Conservation (phyloP, 1,139 yeast species). For the Arxiozyma bovina region DNA sequence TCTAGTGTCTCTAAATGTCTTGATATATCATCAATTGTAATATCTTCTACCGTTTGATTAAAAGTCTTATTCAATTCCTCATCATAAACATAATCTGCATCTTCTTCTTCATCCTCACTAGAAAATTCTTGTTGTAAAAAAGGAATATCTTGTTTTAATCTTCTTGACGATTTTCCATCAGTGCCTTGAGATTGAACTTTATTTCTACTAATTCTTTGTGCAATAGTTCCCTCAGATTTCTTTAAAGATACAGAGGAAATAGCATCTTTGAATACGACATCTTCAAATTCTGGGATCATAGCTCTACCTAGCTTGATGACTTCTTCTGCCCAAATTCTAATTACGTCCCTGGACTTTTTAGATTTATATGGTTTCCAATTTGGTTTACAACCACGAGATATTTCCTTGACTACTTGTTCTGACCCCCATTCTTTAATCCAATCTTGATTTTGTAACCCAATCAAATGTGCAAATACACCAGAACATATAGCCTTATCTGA, state of each 20-base stretch:
- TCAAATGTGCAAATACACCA: slow-evolving; percentile 70
- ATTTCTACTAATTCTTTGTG: slow-evolving; percentile 24
- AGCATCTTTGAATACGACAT: slow-evolving; percentile 1
- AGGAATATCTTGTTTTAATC: slow-evolving; percentile 15
- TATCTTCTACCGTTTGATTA: slow-evolving; percentile 32
- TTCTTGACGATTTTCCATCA: slow-evolving; percentile 1
- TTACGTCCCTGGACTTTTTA: slow-evolving; percentile 36
- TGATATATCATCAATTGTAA: slow-evolving; percentile 32
- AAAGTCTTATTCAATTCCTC: slow-evolving; percentile 32
- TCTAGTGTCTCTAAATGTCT: slow-evolving; percentile 31
- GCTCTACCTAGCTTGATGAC: slow-evolving; percentile 60
- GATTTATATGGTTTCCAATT: slow-evolving; percentile 54
- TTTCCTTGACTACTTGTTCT: slow-evolving; percentile 54
- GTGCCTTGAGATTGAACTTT: background rate
- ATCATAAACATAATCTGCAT: slow-evolving; percentile 31
- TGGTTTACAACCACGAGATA: slow-evolving; percentile 60
- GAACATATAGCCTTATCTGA: slow-evolving; percentile 77
- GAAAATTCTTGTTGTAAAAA: slow-evolving; percentile 25
- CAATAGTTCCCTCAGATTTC: slow-evolving; percentile 7
- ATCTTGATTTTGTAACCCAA: slow-evolving; percentile 49
- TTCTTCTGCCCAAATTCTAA: slow-evolving; percentile 55
- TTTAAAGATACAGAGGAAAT: background rate
- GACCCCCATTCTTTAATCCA: slow-evolving; percentile 64
- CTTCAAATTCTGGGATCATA: slow-evolving; percentile 47
- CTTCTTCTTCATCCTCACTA: slow-evolving; percentile 29